phyloP scores from a whole-genome alignment of 208 protist genomes.

The Acanthamoeba polyphaga region DNA sequence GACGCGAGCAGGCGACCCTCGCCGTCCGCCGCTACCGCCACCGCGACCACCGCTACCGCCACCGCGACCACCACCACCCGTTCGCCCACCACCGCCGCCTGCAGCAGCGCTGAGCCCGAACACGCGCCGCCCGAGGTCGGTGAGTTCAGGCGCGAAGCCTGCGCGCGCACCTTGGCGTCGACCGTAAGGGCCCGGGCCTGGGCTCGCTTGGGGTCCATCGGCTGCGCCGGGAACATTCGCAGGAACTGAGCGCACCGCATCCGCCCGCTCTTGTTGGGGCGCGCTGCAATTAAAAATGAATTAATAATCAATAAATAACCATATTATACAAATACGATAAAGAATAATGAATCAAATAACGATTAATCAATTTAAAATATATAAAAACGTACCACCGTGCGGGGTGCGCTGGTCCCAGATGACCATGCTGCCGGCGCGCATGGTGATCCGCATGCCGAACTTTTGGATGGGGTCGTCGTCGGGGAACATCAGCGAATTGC shows the following conservation, averaged over 20 bases:
- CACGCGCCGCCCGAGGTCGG: background rate
- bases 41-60: too few relatives aligned
- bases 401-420: slow-evolving; percentile 51
- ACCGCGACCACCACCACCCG: background rate
- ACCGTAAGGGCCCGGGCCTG: background rate
- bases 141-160: slow-evolving; percentile 18
- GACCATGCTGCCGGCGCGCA: slow-evolving; percentile 37
- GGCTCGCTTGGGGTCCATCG: slow-evolving; percentile 1
- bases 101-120: slow-evolving; percentile 40
- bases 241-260: slow-evolving; percentile 30
- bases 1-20: background rate
- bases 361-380: background rate
- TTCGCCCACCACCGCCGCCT: background rate
- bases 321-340: background rate
- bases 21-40: background rate
- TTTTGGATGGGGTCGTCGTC: slow-evolving; percentile 26
- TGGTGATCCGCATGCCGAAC: background rate
- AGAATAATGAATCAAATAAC: background rate
- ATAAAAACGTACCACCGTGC: background rate
- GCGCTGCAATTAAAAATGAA: background rate
- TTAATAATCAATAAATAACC: background rate
- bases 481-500: slow-evolving; percentile 22
- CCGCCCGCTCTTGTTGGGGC: background rate
- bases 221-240: slow-evolving; percentile 26
- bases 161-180: background rate